Percentiles rank a stretch among this genome's conserved stretches.
Evolutionary conservation across 1,284 basidiomycete species (phyloP).

Genomic region (Melampsora occidentalis): DNA sequence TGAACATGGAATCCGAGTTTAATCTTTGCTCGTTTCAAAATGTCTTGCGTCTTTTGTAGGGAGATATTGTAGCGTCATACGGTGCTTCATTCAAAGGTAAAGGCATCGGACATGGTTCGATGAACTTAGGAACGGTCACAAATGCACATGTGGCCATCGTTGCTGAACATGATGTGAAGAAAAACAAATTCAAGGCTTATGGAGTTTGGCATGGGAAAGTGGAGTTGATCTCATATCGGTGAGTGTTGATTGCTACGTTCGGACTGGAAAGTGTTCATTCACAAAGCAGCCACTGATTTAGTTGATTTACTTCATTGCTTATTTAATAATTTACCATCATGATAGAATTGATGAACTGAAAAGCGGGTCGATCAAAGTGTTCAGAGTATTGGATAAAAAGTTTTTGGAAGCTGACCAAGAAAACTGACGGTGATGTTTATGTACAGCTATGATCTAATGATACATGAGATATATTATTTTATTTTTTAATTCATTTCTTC

Average conservation of each 20-base stretch:
- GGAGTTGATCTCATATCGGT: conserved; percentile 40
- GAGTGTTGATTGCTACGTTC: conserved; percentile 9
- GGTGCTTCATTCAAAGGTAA: conserved; percentile 39
- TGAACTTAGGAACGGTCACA: conserved; percentile 25
- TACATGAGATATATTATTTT: no score
- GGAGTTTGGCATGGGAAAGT: conserved; percentile 35
- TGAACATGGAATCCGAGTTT: background rate
- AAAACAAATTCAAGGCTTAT: conserved; percentile 40
- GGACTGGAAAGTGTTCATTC: background rate
- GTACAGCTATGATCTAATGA: no score
- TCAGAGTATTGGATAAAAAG: conserved; percentile 37
- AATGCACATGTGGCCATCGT: conserved; percentile 27
- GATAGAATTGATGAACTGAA: conserved; percentile 36
- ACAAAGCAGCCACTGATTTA: background rate
- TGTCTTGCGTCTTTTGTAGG: background rate
- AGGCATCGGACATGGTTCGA: conserved; percentile 38
- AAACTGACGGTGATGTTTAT: background rate
- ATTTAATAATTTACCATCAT: background rate
- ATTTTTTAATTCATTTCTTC: background rate
- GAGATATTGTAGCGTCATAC: conserved; percentile 38
- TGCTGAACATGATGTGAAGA: conserved; percentile 37
- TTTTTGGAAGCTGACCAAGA: conserved; percentile 18
- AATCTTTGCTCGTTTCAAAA: background rate
- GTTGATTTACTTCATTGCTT: background rate
- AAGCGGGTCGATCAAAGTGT: conserved; percentile 31